Evolutionary conservation across 805 yeast genomes (phyloP), one percentile per base, ranked within the genome.

Genomic region (Pachysolen tannophilus): DNA sequence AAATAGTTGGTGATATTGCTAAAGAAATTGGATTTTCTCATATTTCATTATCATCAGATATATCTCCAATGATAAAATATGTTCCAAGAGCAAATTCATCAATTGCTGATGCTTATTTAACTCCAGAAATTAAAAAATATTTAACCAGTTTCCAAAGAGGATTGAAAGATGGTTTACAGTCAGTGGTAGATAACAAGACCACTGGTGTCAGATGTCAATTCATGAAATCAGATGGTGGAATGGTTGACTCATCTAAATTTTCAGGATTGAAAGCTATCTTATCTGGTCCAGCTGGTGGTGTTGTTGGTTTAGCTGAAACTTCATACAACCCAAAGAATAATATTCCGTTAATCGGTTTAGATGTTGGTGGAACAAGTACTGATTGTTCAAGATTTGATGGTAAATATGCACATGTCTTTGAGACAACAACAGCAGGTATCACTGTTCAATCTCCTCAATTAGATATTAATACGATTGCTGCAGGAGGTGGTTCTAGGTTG

Each of bases 261-360:
- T 80, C 95, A 0, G 97, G 97, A 2, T 63, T 90, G 25, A 71
- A 77, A 46, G 95, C 97, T 3, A 82, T 90, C 32, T 59, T 90
- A 24, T 85, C 96, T 1, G 97, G 97, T 2, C 97, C 97, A 3
- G 97, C 97, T 8, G 97, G 97, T 26, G 97, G 97, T 33, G 94
- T 90, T 39, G 96, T 90, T 23, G 97, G 97, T 0, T 84, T 77
- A 47, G 84, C 95, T 0, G 69, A 75, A 34, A 88, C 97, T 0
- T 83, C 95, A 42, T 85, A 68, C 52, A 67, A 75, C 41, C 56
- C 60, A 1, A 48, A 58, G n/a, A 69, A 70, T 37, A 57, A 60
- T 9, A 67, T 69, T 17, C 87, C 94, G 0, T 63, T 82, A 31
- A 71, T 84, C 38, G 94, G 92, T 0, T 82, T 84, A 45, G 95